Evolutionary conservation across 2,329 filamentous ascomycete genomes (phyloP).

Genomic region (Phaeoacremonium minimum): DNA sequence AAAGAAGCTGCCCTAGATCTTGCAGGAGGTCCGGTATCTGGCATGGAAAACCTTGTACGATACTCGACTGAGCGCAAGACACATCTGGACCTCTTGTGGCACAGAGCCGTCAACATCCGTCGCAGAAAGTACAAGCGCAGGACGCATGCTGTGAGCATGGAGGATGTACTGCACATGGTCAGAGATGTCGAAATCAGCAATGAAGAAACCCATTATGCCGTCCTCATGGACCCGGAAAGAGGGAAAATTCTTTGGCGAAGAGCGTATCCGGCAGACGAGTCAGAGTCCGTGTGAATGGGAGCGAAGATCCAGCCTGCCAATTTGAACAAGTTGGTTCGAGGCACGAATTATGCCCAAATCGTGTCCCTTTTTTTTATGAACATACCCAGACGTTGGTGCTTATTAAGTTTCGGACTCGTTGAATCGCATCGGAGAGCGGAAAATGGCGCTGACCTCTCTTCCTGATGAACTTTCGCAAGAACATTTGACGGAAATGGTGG

Average conservation of each 20-base stretch:
- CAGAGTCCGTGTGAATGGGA: no score
- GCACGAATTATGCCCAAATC: no score
- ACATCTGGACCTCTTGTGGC: conserved; percentile 15
- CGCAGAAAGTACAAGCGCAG: background rate
- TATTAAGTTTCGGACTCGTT: no score
- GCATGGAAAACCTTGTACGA: conserved; percentile 17
- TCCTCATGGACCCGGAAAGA: conserved; percentile 38
- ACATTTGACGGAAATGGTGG: no score
- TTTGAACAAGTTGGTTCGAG: no score
- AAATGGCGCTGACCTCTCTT: no score
- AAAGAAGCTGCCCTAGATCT: conserved; percentile 7
- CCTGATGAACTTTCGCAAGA: no score
- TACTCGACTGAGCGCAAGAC: conserved; percentile 17
- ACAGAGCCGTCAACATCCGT: background rate
- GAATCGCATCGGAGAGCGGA: no score
- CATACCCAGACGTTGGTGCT: no score
- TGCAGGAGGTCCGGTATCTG: conserved; percentile 5
- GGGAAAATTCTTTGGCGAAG: background rate
- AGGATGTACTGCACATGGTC: conserved; percentile 19
- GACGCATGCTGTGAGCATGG: conserved; percentile 6
- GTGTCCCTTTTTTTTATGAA: no score
- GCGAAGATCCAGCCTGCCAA: no score
- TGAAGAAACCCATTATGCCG: conserved; percentile 24
- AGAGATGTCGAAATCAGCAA: conserved; percentile 18
- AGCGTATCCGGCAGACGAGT: no score